These are phyloP conservation scores for Mycena sanguinolenta DNA, from an alignment of 768 basidiomycete genomes.

Conservation along the genomic window DNA sequence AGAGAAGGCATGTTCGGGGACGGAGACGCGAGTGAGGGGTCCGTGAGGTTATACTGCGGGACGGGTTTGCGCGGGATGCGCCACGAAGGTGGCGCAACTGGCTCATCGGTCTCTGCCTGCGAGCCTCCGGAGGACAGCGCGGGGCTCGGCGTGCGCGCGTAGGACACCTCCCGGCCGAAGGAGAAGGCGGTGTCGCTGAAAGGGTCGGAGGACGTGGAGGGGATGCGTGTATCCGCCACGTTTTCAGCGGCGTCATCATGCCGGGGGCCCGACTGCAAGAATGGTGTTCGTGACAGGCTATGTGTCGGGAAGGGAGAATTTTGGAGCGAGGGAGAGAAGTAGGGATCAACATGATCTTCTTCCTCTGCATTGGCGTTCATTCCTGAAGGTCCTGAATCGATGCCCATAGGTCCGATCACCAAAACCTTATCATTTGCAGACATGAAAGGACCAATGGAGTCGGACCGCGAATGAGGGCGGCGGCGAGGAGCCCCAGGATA, in stretches of 20 bases:
- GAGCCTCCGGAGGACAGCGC: slow-evolving; percentile 47
- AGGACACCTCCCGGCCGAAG: slow-evolving; percentile 34
- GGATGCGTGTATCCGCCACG: slow-evolving; percentile 29
- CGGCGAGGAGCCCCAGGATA: not conserved
- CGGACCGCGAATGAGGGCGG: slow-evolving; percentile 33
- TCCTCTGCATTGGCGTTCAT: slow-evolving; percentile 16
- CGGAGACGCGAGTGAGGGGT: slow-evolving; percentile 39
- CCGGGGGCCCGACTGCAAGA: slow-evolving; percentile 33
- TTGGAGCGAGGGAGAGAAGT: slow-evolving; percentile 37
- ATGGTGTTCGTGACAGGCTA: slow-evolving; percentile 28
- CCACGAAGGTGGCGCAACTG: slow-evolving; percentile 30
- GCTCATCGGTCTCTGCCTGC: slow-evolving; percentile 8
- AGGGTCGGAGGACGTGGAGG: slow-evolving; percentile 34
- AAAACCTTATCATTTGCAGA: slow-evolving; percentile 31
- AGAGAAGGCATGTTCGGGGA: slow-evolving; percentile 19
- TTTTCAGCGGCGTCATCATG: slow-evolving; percentile 21
- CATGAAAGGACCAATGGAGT: slow-evolving; percentile 33
- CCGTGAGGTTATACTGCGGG: slow-evolving; percentile 59
- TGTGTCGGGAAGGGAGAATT: slow-evolving; percentile 18
- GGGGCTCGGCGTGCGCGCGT: slow-evolving; percentile 38
- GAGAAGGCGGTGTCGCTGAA: slow-evolving; percentile 32
- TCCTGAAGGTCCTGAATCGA: slow-evolving; percentile 34
- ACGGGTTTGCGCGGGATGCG: slow-evolving; percentile 67
- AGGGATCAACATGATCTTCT: slow-evolving; percentile 26
- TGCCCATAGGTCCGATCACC: slow-evolving; percentile 35